Percentiles rank a stretch among this genome's conserved stretches.
Evolutionary conservation across 257 asterid species (phyloP).

Genomic region (Salvia rosmarinus): DNA sequence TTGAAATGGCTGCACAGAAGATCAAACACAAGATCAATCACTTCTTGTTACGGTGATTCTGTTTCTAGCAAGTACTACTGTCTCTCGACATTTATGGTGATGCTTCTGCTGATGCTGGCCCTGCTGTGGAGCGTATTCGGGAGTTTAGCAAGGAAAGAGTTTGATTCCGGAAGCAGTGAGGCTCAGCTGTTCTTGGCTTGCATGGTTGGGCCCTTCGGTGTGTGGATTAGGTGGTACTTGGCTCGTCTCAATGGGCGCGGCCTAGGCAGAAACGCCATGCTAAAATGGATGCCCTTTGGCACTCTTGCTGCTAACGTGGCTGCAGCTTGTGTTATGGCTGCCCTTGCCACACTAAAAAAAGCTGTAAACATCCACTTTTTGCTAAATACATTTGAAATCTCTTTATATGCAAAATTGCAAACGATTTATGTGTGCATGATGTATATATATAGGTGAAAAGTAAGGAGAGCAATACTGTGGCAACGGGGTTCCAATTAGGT

Average conservation of each 20-base stretch:
- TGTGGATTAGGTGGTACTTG: slow-evolving; percentile 81
- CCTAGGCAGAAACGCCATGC: slow-evolving; percentile 48
- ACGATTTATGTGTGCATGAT: not conserved
- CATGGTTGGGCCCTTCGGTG: slow-evolving; percentile 88
- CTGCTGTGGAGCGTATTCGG: slow-evolving; percentile 58
- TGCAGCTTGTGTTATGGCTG: slow-evolving; percentile 94
- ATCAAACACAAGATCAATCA: slow-evolving; percentile 18
- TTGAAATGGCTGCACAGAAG: slow-evolving; percentile 49
- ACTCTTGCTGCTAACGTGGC: slow-evolving; percentile 85
- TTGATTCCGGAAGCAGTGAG: slow-evolving; percentile 46
- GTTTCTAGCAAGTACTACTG: slow-evolving; percentile 33
- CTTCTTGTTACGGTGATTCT: not conserved
- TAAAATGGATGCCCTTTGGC: slow-evolving; percentile 91
- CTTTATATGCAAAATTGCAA: no score
- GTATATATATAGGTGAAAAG: slow-evolving; percentile 48
- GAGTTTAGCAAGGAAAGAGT: slow-evolving; percentile 46
- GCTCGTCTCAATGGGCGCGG: slow-evolving; percentile 88
- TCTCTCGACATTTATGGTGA: slow-evolving; percentile 37
- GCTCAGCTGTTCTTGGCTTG: slow-evolving; percentile 78
- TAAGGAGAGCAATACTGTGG: slow-evolving; percentile 49
- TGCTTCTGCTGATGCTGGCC: slow-evolving; percentile 50
- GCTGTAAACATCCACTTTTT: slow-evolving; percentile 45
- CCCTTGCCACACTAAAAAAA: slow-evolving; percentile 66
- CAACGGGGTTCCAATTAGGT: slow-evolving; percentile 71
- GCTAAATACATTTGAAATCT: no score